Evolutionary conservation across 768 basidiomycete genomes (phyloP), one percentile per base, ranked within the genome.

Genomic region (Chalciporus chontae): DNA sequence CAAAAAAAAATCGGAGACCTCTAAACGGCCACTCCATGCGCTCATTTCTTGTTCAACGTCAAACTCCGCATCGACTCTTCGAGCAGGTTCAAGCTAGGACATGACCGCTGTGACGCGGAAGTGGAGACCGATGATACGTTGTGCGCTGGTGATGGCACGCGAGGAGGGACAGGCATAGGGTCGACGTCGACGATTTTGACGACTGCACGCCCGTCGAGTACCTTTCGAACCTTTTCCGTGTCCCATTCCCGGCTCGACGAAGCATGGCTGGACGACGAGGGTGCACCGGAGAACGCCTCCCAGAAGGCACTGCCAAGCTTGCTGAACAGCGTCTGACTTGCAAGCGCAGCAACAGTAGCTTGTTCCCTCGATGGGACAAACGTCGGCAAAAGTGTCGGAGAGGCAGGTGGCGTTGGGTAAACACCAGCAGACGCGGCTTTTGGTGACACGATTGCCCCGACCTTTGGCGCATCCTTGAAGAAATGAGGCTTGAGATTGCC

Each of bases 161-260:
- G 43, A 8, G 37, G 14, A 47, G 50, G 47, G 13, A 42, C 17
- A 18, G 66, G 68, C 41, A 6, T 6, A 36, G 29, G 38, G 4
- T 89, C 87, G 51, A 92, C 74, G 65, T 91, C 88, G 58, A 93
- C 89, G 45, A 92, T 80, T 39, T 77, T 73, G 53, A 92, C 73
- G 29, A 90, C 87, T 3, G 90, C 90, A 58, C 80, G 85, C 42
- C 91, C 91, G 54, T 91, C 89, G 59, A 93, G 71, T 41, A 94
- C 86, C 59, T 77, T 81, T 59, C 84, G 73, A 1, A 93, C 86
- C 69, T 92, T 93, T 48, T 91, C 88, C 52, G 81, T 76, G 62
- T 92, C 88, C 79, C 73, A 78, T 21, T 70, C 56, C 46, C 68
- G 72, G 37, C 62, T 6, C 41, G 59, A 48, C 40, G 59, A 56